Evolutionary conservation across 2,329 filamentous ascomycete genomes (phyloP).

Genomic region (Diaporthe sp.): DNA sequence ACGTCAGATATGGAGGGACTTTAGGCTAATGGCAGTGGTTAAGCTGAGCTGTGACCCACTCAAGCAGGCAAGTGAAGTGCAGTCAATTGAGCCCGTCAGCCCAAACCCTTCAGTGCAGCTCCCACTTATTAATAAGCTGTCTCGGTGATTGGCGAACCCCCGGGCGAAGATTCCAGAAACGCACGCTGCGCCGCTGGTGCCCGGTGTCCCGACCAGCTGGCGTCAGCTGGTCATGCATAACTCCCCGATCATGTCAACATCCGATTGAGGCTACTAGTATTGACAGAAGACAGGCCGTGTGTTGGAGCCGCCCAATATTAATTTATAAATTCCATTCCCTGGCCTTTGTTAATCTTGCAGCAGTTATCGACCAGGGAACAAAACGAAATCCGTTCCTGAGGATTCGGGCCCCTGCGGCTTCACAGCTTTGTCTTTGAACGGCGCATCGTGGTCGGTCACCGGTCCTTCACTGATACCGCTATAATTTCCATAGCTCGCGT

Average conservation of each 20-base stretch:
- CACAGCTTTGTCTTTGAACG: too few species aligned
- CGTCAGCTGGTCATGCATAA: slow-evolving; percentile 52
- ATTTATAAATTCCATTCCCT: too few species aligned
- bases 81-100: neutral
- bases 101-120: neutral
- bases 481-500: too few species aligned
- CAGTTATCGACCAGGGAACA: too few species aligned
- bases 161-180: slow-evolving; percentile 32
- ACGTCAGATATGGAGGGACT: neutral
- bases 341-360: too few species aligned
- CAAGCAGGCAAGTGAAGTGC: neutral
- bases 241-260: neutral
- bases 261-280: slow-evolving; percentile 50
- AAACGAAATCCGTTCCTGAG: too few species aligned
- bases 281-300: neutral
- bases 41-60: neutral
- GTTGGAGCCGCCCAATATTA: too few species aligned
- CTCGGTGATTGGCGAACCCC: slow-evolving; percentile 30
- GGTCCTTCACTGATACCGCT: too few species aligned
- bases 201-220: slow-evolving; percentile 14
- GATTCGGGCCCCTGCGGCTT: too few species aligned
- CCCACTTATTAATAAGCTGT: slow-evolving; percentile 21
- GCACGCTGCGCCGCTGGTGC: neutral
- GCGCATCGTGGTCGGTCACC: too few species aligned
- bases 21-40: neutral